Evolutionary conservation across 768 basidiomycete species (phyloP), one percentile per base, ranked within the genome.

Genomic region (Fomitopsis serialis): DNA sequence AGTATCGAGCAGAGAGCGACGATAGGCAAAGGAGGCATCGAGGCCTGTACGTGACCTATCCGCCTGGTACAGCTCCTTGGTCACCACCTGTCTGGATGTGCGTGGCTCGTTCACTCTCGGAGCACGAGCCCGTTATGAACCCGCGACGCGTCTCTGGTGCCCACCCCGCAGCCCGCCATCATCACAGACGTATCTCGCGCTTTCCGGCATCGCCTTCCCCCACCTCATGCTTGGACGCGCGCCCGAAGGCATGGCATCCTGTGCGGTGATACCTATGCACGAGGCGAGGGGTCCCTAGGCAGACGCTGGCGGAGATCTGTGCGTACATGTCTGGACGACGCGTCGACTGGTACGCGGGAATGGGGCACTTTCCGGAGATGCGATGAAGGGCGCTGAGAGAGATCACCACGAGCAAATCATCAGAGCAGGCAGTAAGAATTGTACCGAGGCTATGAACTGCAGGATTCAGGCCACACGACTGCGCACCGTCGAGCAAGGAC

Each of bases 101-200:
- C 68, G 78, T 67, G 54, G 52, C 60, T 75, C 62, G 67, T 75
- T 82, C 79, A 40, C 58, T 69, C 66, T 57, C 59, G 21, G 54
- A 3, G n/a, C 48, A 52, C 29, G 12, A 24, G 45, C 59, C 59
- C 58, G 24, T 51, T 58, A 55, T n/a, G 11, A 11, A 42, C 79
- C n/a, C 74, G 70, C 73, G 80, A 77, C 73, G 75, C 71, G 56
- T 76, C 76, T 82, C 81, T 82, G 66, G 75, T 72, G 66, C 52
- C 50, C 52, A 27, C 40, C 34, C 59, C 53, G 58, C 55, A 56
- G 61, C 35, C 45, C 40, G 42, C 36, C 48, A 51, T 29, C 53
- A 35, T 49, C 49, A 24, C 53, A 46, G 58, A 61, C 60, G 57
- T 43, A 61, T 61, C 67, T 72, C 66, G 63, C 72, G 67, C 70